Base-by-base conservation (phyloP, 1,284 basidiomycete species). In the Paramarasmius palmivorus region DNA sequence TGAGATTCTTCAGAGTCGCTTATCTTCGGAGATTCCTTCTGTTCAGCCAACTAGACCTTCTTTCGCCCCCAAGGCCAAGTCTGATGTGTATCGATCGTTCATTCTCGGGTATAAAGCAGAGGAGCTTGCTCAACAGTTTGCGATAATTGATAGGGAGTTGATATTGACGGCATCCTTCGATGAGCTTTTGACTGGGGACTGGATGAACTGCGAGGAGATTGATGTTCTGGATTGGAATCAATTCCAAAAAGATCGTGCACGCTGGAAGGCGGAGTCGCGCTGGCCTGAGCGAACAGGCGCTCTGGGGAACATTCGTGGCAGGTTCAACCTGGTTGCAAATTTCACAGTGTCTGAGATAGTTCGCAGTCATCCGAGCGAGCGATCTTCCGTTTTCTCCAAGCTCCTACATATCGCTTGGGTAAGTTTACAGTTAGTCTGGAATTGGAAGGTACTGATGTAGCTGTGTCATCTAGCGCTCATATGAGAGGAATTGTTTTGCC, bases 361-460 rank as follows among this genome's bases (percentile, higher is more conserved):
- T 37, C 69, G 88, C 53, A 86, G 89, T 2, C 79, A 78, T 26
- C 84, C 84, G 9, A 70, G 75, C 52, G 87, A 93, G 57, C 78
- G 94, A 17, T 81, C 79, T 15, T 65, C 78, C 40, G 72, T 95
- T 25, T 80, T 92, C 52, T 76, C 75, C 57, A 95, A 94, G 72
- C 87, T 95, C 65, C 88, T 96, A 60, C 84, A 92, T 29, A 76
- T 96, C 56, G 93, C 93, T 42, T 93, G 89, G 80, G 92, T 93
- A 63, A 67, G 87, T 75, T 14, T 32, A 17, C 23, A 32, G 45
- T 25, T 38, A 41, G 8, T 51, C 52, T 38, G 14, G 5, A 23
- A 42, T 32, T 44, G 50, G 54, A 50, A 53, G 52, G 56, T 54
- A 55, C 54, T 42, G 23, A 37, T 58, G 48, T 29, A 6, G 17